phyloP scores from a whole-genome alignment of 169 alveolate species.

The Plasmodium adleri region DNA sequence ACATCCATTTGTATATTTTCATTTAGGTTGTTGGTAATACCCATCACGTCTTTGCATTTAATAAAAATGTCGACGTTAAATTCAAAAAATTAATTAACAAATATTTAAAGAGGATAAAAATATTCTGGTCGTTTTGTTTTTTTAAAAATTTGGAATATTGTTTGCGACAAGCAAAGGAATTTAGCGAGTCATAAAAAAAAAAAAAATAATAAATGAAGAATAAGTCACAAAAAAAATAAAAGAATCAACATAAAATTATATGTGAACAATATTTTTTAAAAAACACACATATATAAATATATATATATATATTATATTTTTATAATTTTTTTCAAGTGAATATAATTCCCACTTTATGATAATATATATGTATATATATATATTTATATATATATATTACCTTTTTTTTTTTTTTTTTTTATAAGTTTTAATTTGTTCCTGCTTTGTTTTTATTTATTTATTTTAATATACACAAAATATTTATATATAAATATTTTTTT shows the following conservation, averaged over 20 bases:
- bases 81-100: slow-evolving; percentile 42
- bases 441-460: neutral
- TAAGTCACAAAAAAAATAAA: too few species aligned
- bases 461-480: neutral
- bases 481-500: slow-evolving; percentile 3
- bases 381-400: neutral
- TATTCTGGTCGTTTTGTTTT: slow-evolving; percentile 59
- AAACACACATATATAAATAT: too few species aligned
- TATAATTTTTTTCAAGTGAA: neutral
- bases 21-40: slow-evolving; percentile 19
- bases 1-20: neutral
- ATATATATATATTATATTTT: too few species aligned
- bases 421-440: neutral
- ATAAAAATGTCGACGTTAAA: slow-evolving; percentile 4
- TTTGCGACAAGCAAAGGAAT: slow-evolving; percentile 27
- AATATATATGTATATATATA: neutral
- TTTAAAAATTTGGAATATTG: slow-evolving; percentile 48
- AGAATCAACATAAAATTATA: too few species aligned
- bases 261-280: too few species aligned
- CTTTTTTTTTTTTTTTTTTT: slow-evolving; percentile 3
- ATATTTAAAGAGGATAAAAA: slow-evolving; percentile 13
- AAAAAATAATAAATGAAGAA: neutral
- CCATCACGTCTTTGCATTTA: slow-evolving; percentile 26
- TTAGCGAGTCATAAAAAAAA: slow-evolving; percentile 9
- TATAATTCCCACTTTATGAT: neutral